Percentiles rank a stretch among this genome's conserved stretches.
Conservation (phyloP, 2,329 filamentous ascomycete species). For the Scedosporium boydii region DNA sequence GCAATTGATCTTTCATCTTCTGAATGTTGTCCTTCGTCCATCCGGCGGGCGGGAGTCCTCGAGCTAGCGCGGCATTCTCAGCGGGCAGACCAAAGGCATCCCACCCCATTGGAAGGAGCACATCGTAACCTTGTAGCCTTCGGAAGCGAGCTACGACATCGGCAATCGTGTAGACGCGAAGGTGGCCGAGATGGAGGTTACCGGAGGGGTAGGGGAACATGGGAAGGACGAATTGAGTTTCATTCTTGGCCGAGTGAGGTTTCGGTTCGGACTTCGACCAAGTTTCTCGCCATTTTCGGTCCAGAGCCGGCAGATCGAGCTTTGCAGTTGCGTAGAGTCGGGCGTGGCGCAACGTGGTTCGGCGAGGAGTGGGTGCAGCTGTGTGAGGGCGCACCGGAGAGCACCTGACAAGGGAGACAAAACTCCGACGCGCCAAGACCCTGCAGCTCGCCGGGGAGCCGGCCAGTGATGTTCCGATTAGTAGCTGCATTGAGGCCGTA, state of each 20-base stretch:
- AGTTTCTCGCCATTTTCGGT: slow-evolving; percentile 41
- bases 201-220: slow-evolving; percentile 95
- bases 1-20: slow-evolving; percentile 76
- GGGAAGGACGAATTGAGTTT: slow-evolving; percentile 62
- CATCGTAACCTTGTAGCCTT: slow-evolving; percentile 62
- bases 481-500: slow-evolving; percentile 17
- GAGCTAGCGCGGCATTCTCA: slow-evolving; percentile 83
- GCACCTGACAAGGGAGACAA: not conserved
- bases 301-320: slow-evolving; percentile 15
- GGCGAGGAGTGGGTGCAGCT: not conserved
- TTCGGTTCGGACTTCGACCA: slow-evolving; percentile 23
- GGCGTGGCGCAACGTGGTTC: slow-evolving; percentile 11
- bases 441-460: slow-evolving; percentile 10
- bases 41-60: slow-evolving; percentile 62
- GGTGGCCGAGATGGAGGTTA: slow-evolving; percentile 74
- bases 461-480: slow-evolving; percentile 16
- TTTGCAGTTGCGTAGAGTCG: slow-evolving; percentile 8
- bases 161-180: slow-evolving; percentile 84
- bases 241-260: slow-evolving; percentile 2
- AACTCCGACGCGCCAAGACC: slow-evolving; percentile 1
- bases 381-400: not conserved
- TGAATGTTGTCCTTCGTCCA: slow-evolving; percentile 78
- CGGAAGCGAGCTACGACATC: slow-evolving; percentile 74
- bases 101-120: slow-evolving; percentile 89
- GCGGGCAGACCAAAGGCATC: slow-evolving; percentile 86